These are phyloP conservation scores for Penicillium sp. DNA, from an alignment of 2,329 filamentous ascomycete species.

Conservation along the genomic window DNA sequence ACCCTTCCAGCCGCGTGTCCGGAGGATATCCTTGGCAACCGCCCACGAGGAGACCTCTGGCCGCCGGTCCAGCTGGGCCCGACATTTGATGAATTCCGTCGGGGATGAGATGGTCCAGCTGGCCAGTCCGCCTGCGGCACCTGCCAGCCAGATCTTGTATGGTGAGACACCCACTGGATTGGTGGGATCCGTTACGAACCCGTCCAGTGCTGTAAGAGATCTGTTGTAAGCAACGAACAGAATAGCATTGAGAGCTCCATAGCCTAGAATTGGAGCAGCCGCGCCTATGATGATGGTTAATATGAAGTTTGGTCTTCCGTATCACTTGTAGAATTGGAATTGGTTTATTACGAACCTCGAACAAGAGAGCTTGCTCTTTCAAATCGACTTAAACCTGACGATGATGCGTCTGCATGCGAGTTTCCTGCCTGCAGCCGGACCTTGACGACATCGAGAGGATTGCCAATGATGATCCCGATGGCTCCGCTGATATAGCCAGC, in stretches of 20 bases:
- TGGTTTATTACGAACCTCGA: slow-evolving; percentile 32
- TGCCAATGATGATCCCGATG: slow-evolving; percentile 81
- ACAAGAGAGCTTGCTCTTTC: slow-evolving; percentile 39
- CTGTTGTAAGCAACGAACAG: slow-evolving; percentile 91
- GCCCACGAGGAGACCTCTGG: slow-evolving; percentile 58
- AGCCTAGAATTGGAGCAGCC: slow-evolving; percentile 81
- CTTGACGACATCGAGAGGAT: slow-evolving; percentile 78
- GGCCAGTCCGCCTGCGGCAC: slow-evolving; percentile 76
- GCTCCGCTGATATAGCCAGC: slow-evolving; percentile 87
- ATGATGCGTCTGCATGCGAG: slow-evolving; percentile 24
- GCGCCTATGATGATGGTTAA: slow-evolving; percentile 55
- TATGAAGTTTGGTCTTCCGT: neutral
- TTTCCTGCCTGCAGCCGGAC: slow-evolving; percentile 72
- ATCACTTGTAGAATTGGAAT: neutral
- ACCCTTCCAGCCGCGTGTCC: slow-evolving; percentile 61
- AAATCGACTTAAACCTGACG: slow-evolving; percentile 32
- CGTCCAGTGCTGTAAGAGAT: slow-evolving; percentile 62
- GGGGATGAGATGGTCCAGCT: slow-evolving; percentile 85
- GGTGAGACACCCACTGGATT: slow-evolving; percentile 52
- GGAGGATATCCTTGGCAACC: slow-evolving; percentile 63
- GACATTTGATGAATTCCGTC: slow-evolving; percentile 87
- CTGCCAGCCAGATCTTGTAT: slow-evolving; percentile 72
- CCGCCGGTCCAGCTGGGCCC: slow-evolving; percentile 65
- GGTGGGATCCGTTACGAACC: slow-evolving; percentile 44
- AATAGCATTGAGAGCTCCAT: slow-evolving; percentile 85